Conservation (phyloP, 805 yeast species). For the Candida mattraensis region DNA sequence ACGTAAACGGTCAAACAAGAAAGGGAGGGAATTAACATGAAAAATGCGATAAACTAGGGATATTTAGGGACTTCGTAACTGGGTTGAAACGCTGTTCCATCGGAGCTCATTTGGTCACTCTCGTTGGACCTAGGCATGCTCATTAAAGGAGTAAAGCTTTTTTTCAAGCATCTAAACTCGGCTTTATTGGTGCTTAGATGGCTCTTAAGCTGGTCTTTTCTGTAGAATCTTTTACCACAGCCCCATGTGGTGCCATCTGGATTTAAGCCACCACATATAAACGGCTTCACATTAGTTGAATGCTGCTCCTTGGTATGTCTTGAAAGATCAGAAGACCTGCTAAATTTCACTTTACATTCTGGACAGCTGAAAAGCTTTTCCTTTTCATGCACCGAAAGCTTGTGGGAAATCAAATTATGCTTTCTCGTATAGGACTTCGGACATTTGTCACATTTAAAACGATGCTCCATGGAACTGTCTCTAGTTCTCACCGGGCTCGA, state of each 20-base stretch:
- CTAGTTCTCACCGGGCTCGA: neutral
- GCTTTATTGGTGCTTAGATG: constrained; percentile 27
- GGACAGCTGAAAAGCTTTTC: constrained; percentile 27
- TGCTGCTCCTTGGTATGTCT: constrained; percentile 27
- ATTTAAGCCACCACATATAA: constrained; percentile 24
- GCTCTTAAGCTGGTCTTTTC: constrained; percentile 27
- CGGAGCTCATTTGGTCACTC: too few species aligned
- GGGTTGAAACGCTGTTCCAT: too few species aligned
- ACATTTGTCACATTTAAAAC: constrained; percentile 28
- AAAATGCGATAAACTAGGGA: too few species aligned
- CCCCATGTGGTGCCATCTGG: constrained; percentile 26
- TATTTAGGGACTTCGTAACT: too few species aligned
- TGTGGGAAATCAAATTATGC: constrained; percentile 29
- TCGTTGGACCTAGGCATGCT: constrained; percentile 1
- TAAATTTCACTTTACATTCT: constrained; percentile 20
- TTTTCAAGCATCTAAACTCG: constrained; percentile 18
- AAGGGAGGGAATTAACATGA: too few species aligned
- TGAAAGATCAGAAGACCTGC: constrained; percentile 24
- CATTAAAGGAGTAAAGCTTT: constrained; percentile 5
- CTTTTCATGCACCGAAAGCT: constrained; percentile 27
- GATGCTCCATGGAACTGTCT: constrained; percentile 7
- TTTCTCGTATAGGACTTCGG: constrained; percentile 29
- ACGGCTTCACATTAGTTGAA: constrained; percentile 21
- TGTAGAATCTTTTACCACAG: constrained; percentile 25
- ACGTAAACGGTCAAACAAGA: too few species aligned